Evolutionary conservation across 2,329 filamentous ascomycete species (phyloP).

Genomic region (Achaetomium macrosporum): DNA sequence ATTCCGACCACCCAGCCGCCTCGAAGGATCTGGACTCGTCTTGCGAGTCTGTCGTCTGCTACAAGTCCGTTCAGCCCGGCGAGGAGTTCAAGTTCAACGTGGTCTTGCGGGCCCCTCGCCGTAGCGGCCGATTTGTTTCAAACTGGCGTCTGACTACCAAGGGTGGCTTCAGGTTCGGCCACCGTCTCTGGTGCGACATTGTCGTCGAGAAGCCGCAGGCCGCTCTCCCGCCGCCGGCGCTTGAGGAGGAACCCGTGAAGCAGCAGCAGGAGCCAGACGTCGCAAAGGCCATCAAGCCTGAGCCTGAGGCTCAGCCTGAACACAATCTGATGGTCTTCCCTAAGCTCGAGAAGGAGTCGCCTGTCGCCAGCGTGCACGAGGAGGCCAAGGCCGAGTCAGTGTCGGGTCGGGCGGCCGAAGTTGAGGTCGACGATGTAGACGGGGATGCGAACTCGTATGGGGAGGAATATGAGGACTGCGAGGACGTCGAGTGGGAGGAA

Average conservation of each 20-base stretch:
- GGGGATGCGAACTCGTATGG: slow-evolving; percentile 22
- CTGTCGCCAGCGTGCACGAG: slow-evolving; percentile 71
- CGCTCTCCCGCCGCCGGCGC: slow-evolving; percentile 11
- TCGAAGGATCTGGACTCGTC: slow-evolving; percentile 70
- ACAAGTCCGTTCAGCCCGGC: slow-evolving; percentile 62
- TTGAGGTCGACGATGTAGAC: too few species aligned
- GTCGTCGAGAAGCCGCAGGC: slow-evolving; percentile 51
- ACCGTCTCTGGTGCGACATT: slow-evolving; percentile 93
- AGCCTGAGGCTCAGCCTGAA: slow-evolving; percentile 16
- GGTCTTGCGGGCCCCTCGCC: slow-evolving; percentile 71
- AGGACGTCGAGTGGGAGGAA: slow-evolving; percentile 56
- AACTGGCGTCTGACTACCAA: slow-evolving; percentile 91
- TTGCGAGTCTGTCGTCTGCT: slow-evolving; percentile 74
- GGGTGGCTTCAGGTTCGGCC: slow-evolving; percentile 77
- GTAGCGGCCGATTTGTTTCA: slow-evolving; percentile 75
- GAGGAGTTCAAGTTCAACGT: slow-evolving; percentile 78
- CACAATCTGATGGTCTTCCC: slow-evolving; percentile 90
- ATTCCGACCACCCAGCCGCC: slow-evolving; percentile 72
- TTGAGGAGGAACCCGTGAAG: slow-evolving; percentile 14
- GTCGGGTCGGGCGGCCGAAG: slow-evolving; percentile 27
- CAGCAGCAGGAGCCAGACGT: slow-evolving; percentile 42
- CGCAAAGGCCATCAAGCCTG: background rate
- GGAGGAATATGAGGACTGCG: slow-evolving; percentile 49
- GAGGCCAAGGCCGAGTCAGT: slow-evolving; percentile 40
- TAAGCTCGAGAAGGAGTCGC: slow-evolving; percentile 90